Percentiles rank a stretch among this genome's conserved stretches.
Conservation (phyloP, 306 rosid genomes). For the Citrullus mucosospermus region DNA sequence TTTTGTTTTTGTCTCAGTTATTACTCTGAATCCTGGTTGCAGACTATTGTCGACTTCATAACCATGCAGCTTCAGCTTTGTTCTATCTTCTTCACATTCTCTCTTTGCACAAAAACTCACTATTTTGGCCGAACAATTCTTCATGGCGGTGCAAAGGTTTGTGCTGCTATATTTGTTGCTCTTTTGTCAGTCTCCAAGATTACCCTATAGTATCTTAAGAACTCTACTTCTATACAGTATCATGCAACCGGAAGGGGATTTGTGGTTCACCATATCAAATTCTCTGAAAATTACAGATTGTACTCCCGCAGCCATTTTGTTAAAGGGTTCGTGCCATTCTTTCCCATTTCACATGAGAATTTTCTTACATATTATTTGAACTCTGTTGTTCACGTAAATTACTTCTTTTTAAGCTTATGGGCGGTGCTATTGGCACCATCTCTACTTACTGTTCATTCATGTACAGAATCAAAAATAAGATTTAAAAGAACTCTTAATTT, state of each 20-base stretch:
- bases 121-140: slow-evolving; percentile 94
- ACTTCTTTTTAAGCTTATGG: not conserved
- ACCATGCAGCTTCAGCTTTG: slow-evolving; percentile 96
- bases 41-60: slow-evolving; percentile 77
- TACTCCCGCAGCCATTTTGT: slow-evolving; percentile 97
- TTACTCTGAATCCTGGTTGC: slow-evolving; percentile 25
- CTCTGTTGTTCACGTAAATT: not conserved
- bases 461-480: no score
- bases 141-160: slow-evolving; percentile 97
- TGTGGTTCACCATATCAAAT: slow-evolving; percentile 87
- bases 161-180: slow-evolving; percentile 12
- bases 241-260: slow-evolving; percentile 97
- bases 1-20: not conserved
- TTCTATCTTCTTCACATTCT: slow-evolving; percentile 83
- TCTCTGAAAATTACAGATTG: slow-evolving; percentile 85
- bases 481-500: no score
- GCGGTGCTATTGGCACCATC: not conserved
- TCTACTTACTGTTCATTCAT: not conserved
- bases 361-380: not conserved
- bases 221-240: slow-evolving; percentile 42
- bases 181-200: not conserved
- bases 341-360: not conserved
- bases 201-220: not conserved
- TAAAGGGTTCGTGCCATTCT: slow-evolving; percentile 51
- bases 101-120: slow-evolving; percentile 83